Base-by-base conservation (phyloP, 352 stramenopile species). In the Globisporangium uncinulatum region DNA sequence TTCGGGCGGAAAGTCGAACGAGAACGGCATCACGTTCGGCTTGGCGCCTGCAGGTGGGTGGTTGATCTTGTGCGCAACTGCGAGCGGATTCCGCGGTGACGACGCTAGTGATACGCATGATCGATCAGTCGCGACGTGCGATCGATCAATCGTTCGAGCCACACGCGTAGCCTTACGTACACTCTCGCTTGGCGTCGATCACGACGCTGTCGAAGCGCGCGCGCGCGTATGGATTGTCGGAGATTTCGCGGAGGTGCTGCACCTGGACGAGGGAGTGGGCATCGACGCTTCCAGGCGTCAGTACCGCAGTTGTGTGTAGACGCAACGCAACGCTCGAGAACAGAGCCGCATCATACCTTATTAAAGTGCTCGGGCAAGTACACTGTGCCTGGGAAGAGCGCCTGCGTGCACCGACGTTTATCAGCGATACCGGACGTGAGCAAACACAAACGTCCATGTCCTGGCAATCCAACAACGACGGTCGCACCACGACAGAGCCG, bases 291-390 rank as follows among this genome's bases (percentile, higher is more conserved):
- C n/a, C n/a, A 46, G 24, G 1, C 20, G 11, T 36, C 45, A 34
- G 21, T 9, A 4, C 32, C 32, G 9, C 32, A 31, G 45, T 20
- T 17, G n/a, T 51, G n/a, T 51, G 8, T 37, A n/a, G n/a, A n/a
- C 32, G 32, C 32, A 37, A 48, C 9, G 7, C n/a, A 14, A 9
- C 32, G 10, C 36, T 20, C 34, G 11, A 1, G 29, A 31, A 2
- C 14, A 11, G 20, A n/a, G 19, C 43, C 4, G 43, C 20, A 19
- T 11, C 55, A 29, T 59, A 87, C 79, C 73, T 93, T 92, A 57
- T 89, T 90, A 61, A 85, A 89, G 63, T 95, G 85, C 65, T 95
- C 85, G 17, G 85, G 82, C 32, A 92, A 64, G 58, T 92, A 95
- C 20, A 93, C 83, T 1, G 75, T 85, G 15, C 85, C 85, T 10